Conservation (phyloP, 176 grass and related monocot species). For the Zea mays region DNA sequence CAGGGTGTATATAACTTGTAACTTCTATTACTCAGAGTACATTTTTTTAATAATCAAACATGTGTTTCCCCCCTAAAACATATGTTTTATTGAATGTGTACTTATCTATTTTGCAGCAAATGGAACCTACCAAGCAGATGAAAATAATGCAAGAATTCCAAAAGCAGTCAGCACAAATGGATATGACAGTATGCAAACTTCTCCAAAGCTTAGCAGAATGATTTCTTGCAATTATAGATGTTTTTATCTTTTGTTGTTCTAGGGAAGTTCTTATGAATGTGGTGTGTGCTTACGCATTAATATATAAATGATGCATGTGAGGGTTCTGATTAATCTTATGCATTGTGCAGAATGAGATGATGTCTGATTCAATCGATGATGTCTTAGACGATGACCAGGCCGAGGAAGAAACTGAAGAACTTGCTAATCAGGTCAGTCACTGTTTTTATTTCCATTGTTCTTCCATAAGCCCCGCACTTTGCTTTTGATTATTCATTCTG, state of each 20-base stretch:
- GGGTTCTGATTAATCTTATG: conserved; percentile 22
- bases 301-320: conserved; percentile 18
- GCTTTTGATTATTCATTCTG: conserved; percentile 34
- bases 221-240: conserved; percentile 6
- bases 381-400: conserved; percentile 77
- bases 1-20: not conserved
- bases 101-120: conserved; percentile 66
- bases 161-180: conserved; percentile 87
- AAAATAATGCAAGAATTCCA: conserved; percentile 97
- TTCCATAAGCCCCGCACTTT: not conserved
- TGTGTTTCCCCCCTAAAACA: not conserved
- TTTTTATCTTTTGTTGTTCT: conserved; percentile 1
- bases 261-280: conserved; percentile 28
- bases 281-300: conserved; percentile 8
- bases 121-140: conserved; percentile 87
- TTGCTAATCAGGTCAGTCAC: conserved; percentile 73
- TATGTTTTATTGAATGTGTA: conserved; percentile 8
- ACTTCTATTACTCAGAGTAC: conserved; percentile 23
- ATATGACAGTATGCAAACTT: conserved; percentile 65
- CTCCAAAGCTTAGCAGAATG: conserved; percentile 21
- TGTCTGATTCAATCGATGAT: conserved; percentile 77
- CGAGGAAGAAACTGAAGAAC: conserved; percentile 90
- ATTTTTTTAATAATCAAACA: conserved; percentile 7
- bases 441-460: conserved; percentile 21
- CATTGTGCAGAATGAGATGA: conserved; percentile 84